phyloP scores from a whole-genome alignment of 2,329 filamentous ascomycete genomes.

The Arthrobotrys conoides region DNA sequence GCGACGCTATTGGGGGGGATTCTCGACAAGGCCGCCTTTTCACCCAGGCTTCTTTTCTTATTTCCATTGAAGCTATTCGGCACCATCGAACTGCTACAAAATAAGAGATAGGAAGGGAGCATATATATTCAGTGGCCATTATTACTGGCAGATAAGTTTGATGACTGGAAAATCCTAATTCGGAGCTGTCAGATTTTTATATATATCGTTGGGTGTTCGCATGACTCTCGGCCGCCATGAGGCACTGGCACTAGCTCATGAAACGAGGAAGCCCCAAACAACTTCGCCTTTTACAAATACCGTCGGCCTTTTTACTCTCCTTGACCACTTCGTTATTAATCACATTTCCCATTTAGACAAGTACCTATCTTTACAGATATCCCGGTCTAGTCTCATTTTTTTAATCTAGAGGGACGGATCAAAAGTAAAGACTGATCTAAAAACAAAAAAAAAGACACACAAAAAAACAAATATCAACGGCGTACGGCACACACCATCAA shows the following conservation, averaged over 20 bases:
- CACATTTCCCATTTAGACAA: slow-evolving; percentile 42
- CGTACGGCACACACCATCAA: slow-evolving; percentile 26
- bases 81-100: slow-evolving; percentile 28
- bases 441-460: slow-evolving; percentile 6
- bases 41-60: slow-evolving; percentile 46
- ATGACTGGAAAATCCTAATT: slow-evolving; percentile 54
- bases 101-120: slow-evolving; percentile 33
- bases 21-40: slow-evolving; percentile 39
- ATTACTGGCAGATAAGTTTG: slow-evolving; percentile 54
- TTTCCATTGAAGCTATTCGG: slow-evolving; percentile 37
- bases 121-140: slow-evolving; percentile 21
- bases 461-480: slow-evolving; percentile 41
- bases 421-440: slow-evolving; percentile 2
- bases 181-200: slow-evolving; percentile 45
- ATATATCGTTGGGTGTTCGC: slow-evolving; percentile 57
- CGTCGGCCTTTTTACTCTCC: slow-evolving; percentile 7
- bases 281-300: slow-evolving; percentile 61
- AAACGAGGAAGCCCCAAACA: slow-evolving; percentile 59
- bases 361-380: slow-evolving; percentile 15
- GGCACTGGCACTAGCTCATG: slow-evolving; percentile 47
- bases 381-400: slow-evolving; percentile 35
- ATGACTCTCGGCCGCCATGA: slow-evolving; percentile 51
- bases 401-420: slow-evolving; percentile 39
- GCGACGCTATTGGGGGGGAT: slow-evolving; percentile 50
- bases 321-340: slow-evolving; percentile 46